These are phyloP conservation scores for Cytospora chrysosperma DNA, from an alignment of 2,329 filamentous ascomycete genomes.

Conservation along the genomic window DNA sequence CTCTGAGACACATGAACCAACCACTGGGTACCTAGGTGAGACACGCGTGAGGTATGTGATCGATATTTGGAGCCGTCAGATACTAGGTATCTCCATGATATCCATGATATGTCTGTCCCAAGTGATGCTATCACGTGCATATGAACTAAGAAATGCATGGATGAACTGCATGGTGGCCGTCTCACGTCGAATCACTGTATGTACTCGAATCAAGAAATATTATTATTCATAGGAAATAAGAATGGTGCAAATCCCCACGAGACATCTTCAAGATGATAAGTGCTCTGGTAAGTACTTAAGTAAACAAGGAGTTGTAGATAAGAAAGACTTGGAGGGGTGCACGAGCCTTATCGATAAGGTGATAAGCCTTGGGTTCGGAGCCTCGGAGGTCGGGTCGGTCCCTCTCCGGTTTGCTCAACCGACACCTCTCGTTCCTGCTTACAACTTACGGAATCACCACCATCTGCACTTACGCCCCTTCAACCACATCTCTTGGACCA, in stretches of 20 bases:
- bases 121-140: no score
- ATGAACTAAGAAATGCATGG: no score
- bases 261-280: no score
- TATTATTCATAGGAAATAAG: no score
- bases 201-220: no score
- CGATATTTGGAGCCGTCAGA: background rate
- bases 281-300: no score
- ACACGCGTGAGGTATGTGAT: background rate
- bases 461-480: background rate
- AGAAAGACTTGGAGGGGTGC: background rate
- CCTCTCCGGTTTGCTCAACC: background rate
- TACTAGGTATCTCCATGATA: background rate
- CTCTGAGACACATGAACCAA: background rate
- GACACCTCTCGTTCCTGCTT: background rate
- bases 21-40: background rate
- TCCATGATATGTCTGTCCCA: no score
- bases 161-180: no score
- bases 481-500: background rate
- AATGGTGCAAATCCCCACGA: no score
- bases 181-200: background rate
- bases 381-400: background rate
- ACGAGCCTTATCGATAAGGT: background rate
- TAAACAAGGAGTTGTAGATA: no score
- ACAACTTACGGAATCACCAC: background rate
- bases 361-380: background rate